Base-by-base conservation (phyloP, 192 early-diverging fungal species). In the Umbelopsis vinacea region DNA sequence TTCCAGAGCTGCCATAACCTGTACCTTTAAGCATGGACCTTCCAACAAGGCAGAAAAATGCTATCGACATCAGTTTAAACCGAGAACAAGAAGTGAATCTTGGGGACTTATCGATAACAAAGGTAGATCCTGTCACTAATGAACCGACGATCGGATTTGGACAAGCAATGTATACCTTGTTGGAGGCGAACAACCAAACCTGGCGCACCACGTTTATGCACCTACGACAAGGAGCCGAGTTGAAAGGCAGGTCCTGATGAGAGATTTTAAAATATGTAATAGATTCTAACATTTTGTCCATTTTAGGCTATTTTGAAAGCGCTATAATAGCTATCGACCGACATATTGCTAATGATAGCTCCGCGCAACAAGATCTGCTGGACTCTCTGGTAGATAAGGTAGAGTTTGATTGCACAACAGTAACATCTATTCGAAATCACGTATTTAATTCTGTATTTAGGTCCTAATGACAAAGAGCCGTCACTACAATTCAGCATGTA, bases 161-260 rank as follows among this genome's bases (percentile, higher is more conserved):
- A 6, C 57, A 63, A 37, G 57, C 33, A 10, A 63, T 63, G 57
- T 63, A 29, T 37, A 63, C 33, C 0, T 33, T 63, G 33, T 37
- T 63, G 12, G 29, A 63, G 26, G 57, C 33, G 33, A 63, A 63
- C 33, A 26, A 63, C 14, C 57, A 37, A 35, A 63, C 57, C 33
- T 63, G 57, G 57, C 11, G 19, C 57, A 37, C 57, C 2, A 6
- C 57, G 35, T 63, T 63, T 37, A 63, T 29, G 33, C 57, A 26
- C 15, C 57, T 63, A 4, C 33, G 57, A 19, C 26, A 37, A 14
- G 26, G 26, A 12, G 12, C 17, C 7, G n/a, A 35, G 3, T 29
- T n/a, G 6, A 35, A 63, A 17, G 57, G 57, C 33, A 63, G 15
- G 48, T 3, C 1, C 29, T 29, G 29, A 29, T 29, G 3, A 29